A percentile compares a stretch with the other conserved stretches of the same genome.
Conservation (phyloP, 1,284 basidiomycete species). For the Boletus mariae region DNA sequence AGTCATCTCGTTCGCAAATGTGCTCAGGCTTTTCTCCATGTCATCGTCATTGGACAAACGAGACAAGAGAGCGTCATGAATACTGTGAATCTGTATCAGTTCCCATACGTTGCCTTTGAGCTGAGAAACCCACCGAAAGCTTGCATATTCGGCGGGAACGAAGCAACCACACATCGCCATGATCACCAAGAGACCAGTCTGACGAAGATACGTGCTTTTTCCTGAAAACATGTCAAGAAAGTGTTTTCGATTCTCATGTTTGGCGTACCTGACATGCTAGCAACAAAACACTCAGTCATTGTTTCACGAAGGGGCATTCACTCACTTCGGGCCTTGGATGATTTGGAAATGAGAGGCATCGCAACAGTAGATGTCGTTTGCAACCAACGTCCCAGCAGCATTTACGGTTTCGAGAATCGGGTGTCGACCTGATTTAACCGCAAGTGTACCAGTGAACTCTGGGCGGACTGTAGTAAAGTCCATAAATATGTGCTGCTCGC, state of each 20-base stretch:
- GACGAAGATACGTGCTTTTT: constrained; percentile 90
- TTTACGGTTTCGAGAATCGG: constrained; percentile 80
- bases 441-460: constrained; percentile 81
- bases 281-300: not conserved
- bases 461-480: constrained; percentile 63
- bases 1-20: constrained; percentile 92
- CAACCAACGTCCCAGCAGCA: constrained; percentile 64
- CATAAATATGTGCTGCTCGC: not conserved
- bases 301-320: constrained; percentile 6
- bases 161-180: constrained; percentile 90
- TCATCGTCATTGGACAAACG: constrained; percentile 92
- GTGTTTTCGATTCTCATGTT: not conserved
- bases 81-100: constrained; percentile 35
- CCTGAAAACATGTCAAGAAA: constrained; percentile 40
- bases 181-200: constrained; percentile 78
- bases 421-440: constrained; percentile 82
- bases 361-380: constrained; percentile 86
- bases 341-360: constrained; percentile 83
- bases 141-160: constrained; percentile 88
- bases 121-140: constrained; percentile 54
- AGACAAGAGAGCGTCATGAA: constrained; percentile 81
- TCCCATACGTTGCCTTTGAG: not conserved
- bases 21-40: constrained; percentile 83
- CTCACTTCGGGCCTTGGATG: constrained; percentile 85
- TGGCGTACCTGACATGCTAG: constrained; percentile 75